Conservation (phyloP, 2,329 filamentous ascomycete genomes). For the Ophiocordyceps camponoti-leonardi region DNA sequence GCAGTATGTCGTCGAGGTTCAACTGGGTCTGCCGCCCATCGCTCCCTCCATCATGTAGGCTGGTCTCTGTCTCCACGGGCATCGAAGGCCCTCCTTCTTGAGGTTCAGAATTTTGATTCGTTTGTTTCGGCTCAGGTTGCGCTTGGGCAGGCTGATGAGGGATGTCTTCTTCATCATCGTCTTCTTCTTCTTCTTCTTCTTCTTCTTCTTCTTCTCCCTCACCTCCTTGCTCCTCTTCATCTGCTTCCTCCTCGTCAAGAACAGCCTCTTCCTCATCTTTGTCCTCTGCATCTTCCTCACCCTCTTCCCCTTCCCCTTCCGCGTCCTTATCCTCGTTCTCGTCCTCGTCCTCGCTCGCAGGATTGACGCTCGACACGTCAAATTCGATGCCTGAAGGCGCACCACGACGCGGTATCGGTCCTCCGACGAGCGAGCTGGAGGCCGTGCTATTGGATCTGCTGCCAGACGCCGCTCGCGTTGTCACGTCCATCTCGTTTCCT, state of each 20-base stretch:
- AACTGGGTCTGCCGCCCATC: too few relatives aligned
- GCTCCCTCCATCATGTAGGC: too few relatives aligned
- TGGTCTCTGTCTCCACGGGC: too few relatives aligned
- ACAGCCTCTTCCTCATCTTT: constrained; percentile 1
- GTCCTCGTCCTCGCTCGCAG: background rate
- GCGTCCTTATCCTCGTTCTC: background rate
- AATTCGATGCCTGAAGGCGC: background rate
- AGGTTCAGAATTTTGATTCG: too few relatives aligned
- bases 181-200: too few relatives aligned
- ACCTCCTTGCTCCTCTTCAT: background rate
- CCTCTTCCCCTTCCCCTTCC: constrained; percentile 1
- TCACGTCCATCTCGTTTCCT: background rate
- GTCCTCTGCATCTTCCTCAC: background rate
- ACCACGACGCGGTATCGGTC: constrained; percentile 1
- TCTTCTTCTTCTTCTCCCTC: too few relatives aligned
- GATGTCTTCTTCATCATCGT: background rate
- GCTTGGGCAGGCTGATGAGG: background rate
- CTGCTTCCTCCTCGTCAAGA: background rate
- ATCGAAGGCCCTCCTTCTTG: too few relatives aligned
- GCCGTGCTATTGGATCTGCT: background rate
- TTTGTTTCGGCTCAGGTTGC: background rate
- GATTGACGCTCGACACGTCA: background rate
- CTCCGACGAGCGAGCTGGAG: background rate
- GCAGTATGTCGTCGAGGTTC: background rate
- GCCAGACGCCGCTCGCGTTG: background rate